These are phyloP conservation scores for Sugiyamaella sp. DNA, from an alignment of 1,139 yeast species.

Conservation along the genomic window DNA sequence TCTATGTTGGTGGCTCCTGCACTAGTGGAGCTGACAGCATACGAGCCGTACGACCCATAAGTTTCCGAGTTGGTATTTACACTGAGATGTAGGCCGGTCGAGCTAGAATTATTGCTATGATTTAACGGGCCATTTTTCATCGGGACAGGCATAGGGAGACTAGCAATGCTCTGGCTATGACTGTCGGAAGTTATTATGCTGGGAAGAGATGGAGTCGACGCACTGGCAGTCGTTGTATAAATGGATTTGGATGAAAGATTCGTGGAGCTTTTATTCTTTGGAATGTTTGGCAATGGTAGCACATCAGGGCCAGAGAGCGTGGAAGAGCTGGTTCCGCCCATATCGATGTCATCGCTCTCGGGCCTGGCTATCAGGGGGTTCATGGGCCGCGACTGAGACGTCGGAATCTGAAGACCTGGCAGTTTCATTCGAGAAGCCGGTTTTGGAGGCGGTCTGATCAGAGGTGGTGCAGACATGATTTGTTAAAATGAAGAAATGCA, in stretches of 20 bases:
- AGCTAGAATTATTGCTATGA: slow-evolving; percentile 7
- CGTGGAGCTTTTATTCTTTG: no score
- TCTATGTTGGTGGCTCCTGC: not conserved
- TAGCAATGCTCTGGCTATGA: not conserved
- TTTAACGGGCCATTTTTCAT: not conserved
- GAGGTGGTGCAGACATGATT: slow-evolving; percentile 42
- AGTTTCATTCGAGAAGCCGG: slow-evolving; percentile 39
- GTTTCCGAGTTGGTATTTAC: slow-evolving; percentile 14
- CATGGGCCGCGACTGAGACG: slow-evolving; percentile 25
- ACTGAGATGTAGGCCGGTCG: slow-evolving; percentile 11
- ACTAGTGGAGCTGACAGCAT: not conserved
- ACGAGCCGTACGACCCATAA: slow-evolving; percentile 7
- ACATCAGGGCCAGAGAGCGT: slow-evolving; percentile 1
- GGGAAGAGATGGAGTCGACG: slow-evolving; percentile 1
- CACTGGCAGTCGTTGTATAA: slow-evolving; percentile 2
- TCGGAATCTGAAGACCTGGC: slow-evolving; percentile 40
- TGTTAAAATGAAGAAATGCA: not conserved
- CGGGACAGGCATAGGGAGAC: slow-evolving; percentile 13
- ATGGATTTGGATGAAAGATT: slow-evolving; percentile 5
- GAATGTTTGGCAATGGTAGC: not conserved
- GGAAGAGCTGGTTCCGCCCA: slow-evolving; percentile 5
- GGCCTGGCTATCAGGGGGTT: slow-evolving; percentile 17
- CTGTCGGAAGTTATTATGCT: not conserved
- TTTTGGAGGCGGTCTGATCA: slow-evolving; percentile 39
- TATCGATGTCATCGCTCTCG: slow-evolving; percentile 17